These are phyloP conservation scores for Kockiozyma suomiensis DNA, from an alignment of 805 yeast genomes.

Conservation along the genomic window DNA sequence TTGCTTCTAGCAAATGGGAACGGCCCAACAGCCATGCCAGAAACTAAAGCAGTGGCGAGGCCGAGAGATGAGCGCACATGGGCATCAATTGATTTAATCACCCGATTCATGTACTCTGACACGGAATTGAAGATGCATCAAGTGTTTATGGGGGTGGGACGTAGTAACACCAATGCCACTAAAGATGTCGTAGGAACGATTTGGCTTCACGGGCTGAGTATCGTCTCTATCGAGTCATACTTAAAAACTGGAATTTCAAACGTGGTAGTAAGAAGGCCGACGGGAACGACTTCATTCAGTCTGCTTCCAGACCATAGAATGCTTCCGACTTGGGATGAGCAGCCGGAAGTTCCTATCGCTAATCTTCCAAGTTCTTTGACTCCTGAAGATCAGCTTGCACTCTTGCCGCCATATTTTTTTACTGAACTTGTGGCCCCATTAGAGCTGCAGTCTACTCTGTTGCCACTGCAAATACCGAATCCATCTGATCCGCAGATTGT, in stretches of 20 bases:
- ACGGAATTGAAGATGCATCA: conserved; percentile 55
- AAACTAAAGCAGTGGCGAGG: not conserved
- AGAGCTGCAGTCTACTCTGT: conserved; percentile 42
- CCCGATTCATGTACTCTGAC: conserved; percentile 67
- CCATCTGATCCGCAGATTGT: conserved; percentile 24
- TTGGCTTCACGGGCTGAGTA: conserved; percentile 65
- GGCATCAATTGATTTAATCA: conserved; percentile 68
- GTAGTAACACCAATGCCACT: conserved; percentile 8
- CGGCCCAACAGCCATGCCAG: conserved; percentile 35
- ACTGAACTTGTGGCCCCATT: conserved; percentile 55
- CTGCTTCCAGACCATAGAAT: conserved; percentile 48
- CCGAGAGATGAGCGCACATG: conserved; percentile 55
- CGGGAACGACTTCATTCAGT: conserved; percentile 58
- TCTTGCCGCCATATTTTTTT: conserved; percentile 52
- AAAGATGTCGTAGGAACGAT: conserved; percentile 42
- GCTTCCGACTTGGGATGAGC: conserved; percentile 39
- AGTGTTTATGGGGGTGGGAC: conserved; percentile 28
- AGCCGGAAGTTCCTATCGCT: conserved; percentile 20
- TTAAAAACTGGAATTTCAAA: conserved; percentile 29
- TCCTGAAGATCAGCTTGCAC: conserved; percentile 33
- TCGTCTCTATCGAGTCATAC: conserved; percentile 61
- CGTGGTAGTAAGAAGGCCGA: conserved; percentile 62
- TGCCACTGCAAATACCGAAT: conserved; percentile 56
- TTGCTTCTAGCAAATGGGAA: conserved; percentile 50
- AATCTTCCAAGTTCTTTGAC: not conserved